Evolutionary conservation across 2,329 filamentous ascomycete species (phyloP), one percentile per base, ranked within the genome.

Genomic region (Ascochyta pisi): DNA sequence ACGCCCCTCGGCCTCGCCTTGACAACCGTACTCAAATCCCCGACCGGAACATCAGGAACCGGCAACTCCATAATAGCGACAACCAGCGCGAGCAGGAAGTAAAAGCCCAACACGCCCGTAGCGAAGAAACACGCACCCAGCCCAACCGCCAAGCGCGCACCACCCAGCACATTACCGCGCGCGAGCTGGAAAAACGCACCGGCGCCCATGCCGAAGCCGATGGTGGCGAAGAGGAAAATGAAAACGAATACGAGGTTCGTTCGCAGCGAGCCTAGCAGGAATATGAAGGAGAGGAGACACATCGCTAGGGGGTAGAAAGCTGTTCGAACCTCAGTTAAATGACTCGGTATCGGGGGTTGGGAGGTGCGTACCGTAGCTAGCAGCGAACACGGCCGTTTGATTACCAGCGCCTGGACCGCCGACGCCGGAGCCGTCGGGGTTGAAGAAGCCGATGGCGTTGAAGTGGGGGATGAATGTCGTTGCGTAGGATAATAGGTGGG

Each of bases 51-150:
- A 37, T 61, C 58, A 1, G 61, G 56, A 4, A 61, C 54, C 5
- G 58, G 58, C 23, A 64, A n/a, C 42, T 64, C 61, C 56, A 62
- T 61, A 9, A 63, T 63, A 6, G 61, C 56, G 33, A 63, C 50
- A 2, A 61, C 40, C 0, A 63, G 37, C 9, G 55, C 61, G 12
- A 52, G 13, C 23, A 63, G 33, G 34, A 63, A 63, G 43, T 61
- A 63, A 13, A 60, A 64, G 3, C 61, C 58, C 26, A 64, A 31
- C 6, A 60, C 49, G 10, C 50, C 49, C 4, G 54, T 49, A 3
- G 59, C 61, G 12, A 64, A 62, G 31, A 64, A 62, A 40, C 61
- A 62, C 4, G 59, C 61, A 2, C 61, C 61, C 12, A 56, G 31
- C 1, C 54, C 59, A 4, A 34, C 59, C 3, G 57, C 52, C 26